Percentiles rank a stretch among this genome's conserved stretches.
Evolutionary conservation across 164 flowering plant genomes (phyloP).

Genomic region (Nymphaea thermarum): DNA sequence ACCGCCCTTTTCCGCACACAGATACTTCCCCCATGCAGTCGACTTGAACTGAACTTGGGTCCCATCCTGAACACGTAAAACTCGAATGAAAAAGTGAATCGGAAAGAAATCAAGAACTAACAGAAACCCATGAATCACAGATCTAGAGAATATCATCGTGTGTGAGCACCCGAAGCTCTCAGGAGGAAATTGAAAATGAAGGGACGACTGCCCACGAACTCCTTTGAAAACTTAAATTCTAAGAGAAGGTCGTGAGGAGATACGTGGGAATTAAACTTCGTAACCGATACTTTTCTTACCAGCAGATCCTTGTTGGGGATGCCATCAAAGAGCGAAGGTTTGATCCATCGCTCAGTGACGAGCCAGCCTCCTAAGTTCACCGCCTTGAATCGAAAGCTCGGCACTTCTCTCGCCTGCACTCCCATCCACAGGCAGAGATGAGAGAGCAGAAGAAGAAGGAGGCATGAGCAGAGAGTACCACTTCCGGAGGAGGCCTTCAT

Average conservation of each 20-base stretch:
- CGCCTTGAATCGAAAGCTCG: slow-evolving; percentile 15
- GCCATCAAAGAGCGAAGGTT: slow-evolving; percentile 24
- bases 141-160: too few relatives aligned
- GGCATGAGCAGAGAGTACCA: too few relatives aligned
- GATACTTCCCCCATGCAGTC: slow-evolving; percentile 33
- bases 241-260: too few relatives aligned
- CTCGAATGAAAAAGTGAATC: background rate
- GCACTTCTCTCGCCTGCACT: background rate
- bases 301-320: slow-evolving; percentile 29
- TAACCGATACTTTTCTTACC: slow-evolving; percentile 8
- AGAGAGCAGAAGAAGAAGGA: too few relatives aligned
- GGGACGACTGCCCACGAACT: too few relatives aligned
- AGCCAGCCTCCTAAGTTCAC: slow-evolving; percentile 36
- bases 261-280: too few relatives aligned
- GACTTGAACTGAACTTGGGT: slow-evolving; percentile 43
- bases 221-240: too few relatives aligned
- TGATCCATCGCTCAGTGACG: slow-evolving; percentile 31
- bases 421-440: too few relatives aligned
- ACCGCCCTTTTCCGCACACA: slow-evolving; percentile 50
- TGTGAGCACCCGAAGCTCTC: too few relatives aligned
- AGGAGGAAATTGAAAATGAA: too few relatives aligned
- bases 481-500: too few relatives aligned
- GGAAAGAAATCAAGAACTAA: background rate
- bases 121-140: too few relatives aligned
- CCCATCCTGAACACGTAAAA: slow-evolving; percentile 38